Conservation (phyloP, 768 basidiomycete species). For the Porpolomopsis calyptriformis region DNA sequence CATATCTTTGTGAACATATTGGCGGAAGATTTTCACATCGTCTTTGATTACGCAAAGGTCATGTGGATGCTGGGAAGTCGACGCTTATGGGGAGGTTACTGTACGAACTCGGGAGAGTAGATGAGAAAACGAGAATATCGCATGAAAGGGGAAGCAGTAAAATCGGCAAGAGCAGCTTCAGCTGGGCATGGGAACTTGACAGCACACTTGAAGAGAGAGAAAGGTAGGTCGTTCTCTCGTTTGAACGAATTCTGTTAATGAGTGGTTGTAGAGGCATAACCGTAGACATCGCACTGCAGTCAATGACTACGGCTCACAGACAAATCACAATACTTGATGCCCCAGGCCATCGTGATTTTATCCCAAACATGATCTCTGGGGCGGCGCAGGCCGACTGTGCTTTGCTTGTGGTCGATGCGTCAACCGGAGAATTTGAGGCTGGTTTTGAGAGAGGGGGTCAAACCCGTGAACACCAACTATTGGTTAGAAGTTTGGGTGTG, state of each 20-base stretch:
- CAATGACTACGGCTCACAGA: constrained; percentile 59
- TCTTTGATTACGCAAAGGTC: constrained; percentile 42
- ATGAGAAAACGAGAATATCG: constrained; percentile 71
- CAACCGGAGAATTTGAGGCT: constrained; percentile 88
- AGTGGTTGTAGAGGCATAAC: constrained; percentile 71
- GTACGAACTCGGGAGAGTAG: constrained; percentile 83
- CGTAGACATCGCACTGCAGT: constrained; percentile 90
- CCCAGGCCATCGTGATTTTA: constrained; percentile 94
- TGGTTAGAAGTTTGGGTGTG: constrained; percentile 88
- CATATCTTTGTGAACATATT: not conserved
- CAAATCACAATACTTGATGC: constrained; percentile 93
- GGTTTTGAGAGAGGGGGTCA: constrained; percentile 93
- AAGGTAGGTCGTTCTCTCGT: constrained; percentile 40
- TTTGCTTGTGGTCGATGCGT: constrained; percentile 83
- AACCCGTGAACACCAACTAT: constrained; percentile 86
- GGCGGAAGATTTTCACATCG: not conserved
- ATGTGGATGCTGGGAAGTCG: constrained; percentile 98
- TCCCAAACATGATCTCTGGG: constrained; percentile 99
- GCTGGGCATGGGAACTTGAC: constrained; percentile 97
- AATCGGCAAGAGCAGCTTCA: constrained; percentile 89
- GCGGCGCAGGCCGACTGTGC: constrained; percentile 96
- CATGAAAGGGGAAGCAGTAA: constrained; percentile 88
- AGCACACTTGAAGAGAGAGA: constrained; percentile 88
- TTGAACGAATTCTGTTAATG: not conserved
- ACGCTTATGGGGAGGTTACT: constrained; percentile 92